phyloP scores from a whole-genome alignment of 108 stramenopile genomes.

The Skeletonema tropicum region DNA sequence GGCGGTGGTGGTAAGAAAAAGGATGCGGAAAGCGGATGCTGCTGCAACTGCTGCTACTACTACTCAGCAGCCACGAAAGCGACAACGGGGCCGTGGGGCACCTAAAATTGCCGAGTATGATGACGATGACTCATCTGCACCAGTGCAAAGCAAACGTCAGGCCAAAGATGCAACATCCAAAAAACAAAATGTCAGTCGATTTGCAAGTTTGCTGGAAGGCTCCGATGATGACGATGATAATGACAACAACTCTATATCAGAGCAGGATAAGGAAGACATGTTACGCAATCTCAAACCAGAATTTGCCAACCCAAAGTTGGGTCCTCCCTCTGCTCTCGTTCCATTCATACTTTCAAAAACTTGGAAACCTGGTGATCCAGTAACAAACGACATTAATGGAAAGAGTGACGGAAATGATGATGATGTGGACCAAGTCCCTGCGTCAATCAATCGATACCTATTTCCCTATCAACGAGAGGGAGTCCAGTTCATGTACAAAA shows the following conservation, averaged over 20 bases:
- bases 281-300: slow-evolving; percentile 54
- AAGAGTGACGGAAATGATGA: slow-evolving; percentile 27
- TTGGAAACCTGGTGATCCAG: slow-evolving; percentile 14
- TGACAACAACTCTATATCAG: slow-evolving; percentile 1
- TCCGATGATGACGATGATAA: slow-evolving; percentile 20
- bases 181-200: slow-evolving; percentile 7
- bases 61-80: not conserved
- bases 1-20: slow-evolving; percentile 3
- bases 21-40: not conserved
- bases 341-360: slow-evolving; percentile 39
- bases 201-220: slow-evolving; percentile 10
- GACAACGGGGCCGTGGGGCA: not conserved
- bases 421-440: slow-evolving; percentile 62
- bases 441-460: slow-evolving; percentile 82
- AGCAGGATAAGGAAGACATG: slow-evolving; percentile 28
- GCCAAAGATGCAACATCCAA: not conserved
- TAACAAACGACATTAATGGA: slow-evolving; percentile 36
- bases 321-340: slow-evolving; percentile 55
- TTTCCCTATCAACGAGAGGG: slow-evolving; percentile 77
- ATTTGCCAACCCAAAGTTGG: slow-evolving; percentile 70
- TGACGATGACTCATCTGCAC: slow-evolving; percentile 2
- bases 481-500: slow-evolving; percentile 75
- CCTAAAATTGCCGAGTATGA: not conserved
- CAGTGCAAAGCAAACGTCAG: not conserved
- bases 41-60: not conserved